A percentile compares a stretch with the other conserved stretches of the same genome.
phyloP scores from a whole-genome alignment of 202 grass and related monocot genomes.

The Panicum hallii region DNA sequence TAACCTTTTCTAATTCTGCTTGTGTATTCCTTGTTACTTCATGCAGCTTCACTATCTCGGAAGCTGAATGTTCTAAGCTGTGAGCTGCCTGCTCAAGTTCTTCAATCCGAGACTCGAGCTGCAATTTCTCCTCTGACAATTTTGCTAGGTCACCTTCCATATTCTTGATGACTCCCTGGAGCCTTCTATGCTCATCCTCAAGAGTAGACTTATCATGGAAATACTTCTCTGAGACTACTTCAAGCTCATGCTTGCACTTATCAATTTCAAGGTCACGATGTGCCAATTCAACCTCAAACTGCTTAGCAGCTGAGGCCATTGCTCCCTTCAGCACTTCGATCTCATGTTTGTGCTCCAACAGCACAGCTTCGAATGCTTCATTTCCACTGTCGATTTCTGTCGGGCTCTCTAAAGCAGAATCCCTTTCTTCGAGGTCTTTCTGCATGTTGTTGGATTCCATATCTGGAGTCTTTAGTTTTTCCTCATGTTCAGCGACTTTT shows the following conservation, averaged over 20 bases:
- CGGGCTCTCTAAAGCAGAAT: conserved; percentile 10
- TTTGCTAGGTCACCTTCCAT: conserved; percentile 54
- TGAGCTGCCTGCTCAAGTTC: conserved; percentile 48
- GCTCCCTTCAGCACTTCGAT: conserved; percentile 64
- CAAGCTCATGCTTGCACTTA: conserved; percentile 62
- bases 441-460: conserved; percentile 44
- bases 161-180: conserved; percentile 46
- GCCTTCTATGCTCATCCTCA: conserved; percentile 58
- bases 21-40: conserved; percentile 45
- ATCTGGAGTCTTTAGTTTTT: conserved; percentile 47
- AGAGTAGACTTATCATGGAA: conserved; percentile 70
- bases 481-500: conserved; percentile 50
- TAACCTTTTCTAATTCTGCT: conserved; percentile 53
- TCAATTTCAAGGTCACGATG: conserved; percentile 62
- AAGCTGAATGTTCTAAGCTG: conserved; percentile 47
- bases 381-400: conserved; percentile 44
- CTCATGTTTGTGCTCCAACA: conserved; percentile 62
- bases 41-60: conserved; percentile 54
- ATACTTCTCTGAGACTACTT: conserved; percentile 53
- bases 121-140: conserved; percentile 49
- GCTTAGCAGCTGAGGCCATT: conserved; percentile 59
- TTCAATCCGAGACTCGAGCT: conserved; percentile 45
- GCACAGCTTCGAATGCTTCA: conserved; percentile 55
- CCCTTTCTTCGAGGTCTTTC: conserved; percentile 54
- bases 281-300: conserved; percentile 64